Evolutionary conservation across 2,329 filamentous ascomycete genomes (phyloP), one percentile per base, ranked within the genome.

Genomic region (Botryotinia globosa): DNA sequence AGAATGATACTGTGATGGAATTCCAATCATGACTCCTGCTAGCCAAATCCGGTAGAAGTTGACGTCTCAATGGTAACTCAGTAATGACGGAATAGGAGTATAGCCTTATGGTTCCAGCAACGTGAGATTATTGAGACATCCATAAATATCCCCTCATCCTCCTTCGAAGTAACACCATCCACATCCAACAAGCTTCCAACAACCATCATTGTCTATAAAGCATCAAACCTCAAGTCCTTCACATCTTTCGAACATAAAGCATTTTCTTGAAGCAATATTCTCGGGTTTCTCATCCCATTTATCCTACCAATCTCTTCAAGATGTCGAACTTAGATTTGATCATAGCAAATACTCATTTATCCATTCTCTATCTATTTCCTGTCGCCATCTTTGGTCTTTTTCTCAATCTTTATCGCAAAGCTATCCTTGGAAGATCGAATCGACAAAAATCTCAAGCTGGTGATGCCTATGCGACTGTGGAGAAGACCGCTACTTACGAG

Each of bases 271-370:
- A 56, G 3, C 25, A 56, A 32, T 0, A 42, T 56, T 25, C 51
- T 67, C 34, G 20, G 25, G 14, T 56, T 16, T 32, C 25, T 56
- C 16, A 29, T 56, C 34, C 25, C 37, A 39, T 56, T 32, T 34
- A 67, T 25, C 34, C 25, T 32, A 22, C 6, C 16, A 67, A 67
- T 67, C 37, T 29, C 54, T 39, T 32, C 45, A 67, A 67, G 7
- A 67, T 67, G 64, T 56, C 5, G 22, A 42, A 39, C 48, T 42
- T 67, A 37, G 34, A 67, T 42, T 42, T 56, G 64, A 56, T 56
- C 48, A 67, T 67, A 56, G 48, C 64, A 12, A 67, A 67, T 9
- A 67, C 34, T 42, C 64, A 56, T 56, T n/a, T 67, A 22, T 56
- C 64, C 22, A 25, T 56, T 37, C n/a, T 67, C 37, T 67, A 56